Evolutionary conservation across 345 rosid genomes (phyloP), one percentile per base, ranked within the genome.

Genomic region (Pistacia atlantica): DNA sequence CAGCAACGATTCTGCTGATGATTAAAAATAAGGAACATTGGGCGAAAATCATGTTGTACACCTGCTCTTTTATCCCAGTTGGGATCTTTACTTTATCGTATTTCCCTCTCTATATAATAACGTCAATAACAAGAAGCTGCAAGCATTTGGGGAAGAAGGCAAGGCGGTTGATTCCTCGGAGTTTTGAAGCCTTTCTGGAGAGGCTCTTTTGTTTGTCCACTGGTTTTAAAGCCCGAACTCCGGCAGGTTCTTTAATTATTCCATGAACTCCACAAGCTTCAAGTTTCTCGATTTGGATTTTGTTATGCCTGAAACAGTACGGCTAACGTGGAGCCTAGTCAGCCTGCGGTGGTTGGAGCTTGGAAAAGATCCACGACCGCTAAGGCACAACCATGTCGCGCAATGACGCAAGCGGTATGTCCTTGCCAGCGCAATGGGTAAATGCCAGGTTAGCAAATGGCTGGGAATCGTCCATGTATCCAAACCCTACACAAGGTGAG

Each of bases 1-100:
- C 62, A 1, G 63, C 74, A 35, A 70, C 74, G 11, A 18, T 70
- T 56, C 74, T 70, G 46, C 74, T 70, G 10, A 70, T 70, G 74
- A 56, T 70, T 17, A n/a, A 56, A 20, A 70, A 20, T 2, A 70
- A 70, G 33, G 63, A 55, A 55, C 56, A 22, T 20, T 70, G 74
- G 74, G n/a, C 74, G 2, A 70, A 70, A 70, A 55, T 70, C 4
- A 12, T 55, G 18, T 10, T 70, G 33, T 70, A 55, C 33, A n/a
- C 63, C 8, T 55, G 11, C 62, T 57, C 74, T 70, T 70, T 56
- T n/a, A 11, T 70, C 33, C 74, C 74, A 2, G 63, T 70, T 20
- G 74, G 74, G 18, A n/a, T 70, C 11, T 52, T 64, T 22, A 48
- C 42, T 1, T 7, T 70, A 9, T 55, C 66, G 1, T 57, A 72